A percentile compares a stretch with the other conserved stretches of the same genome.
phyloP scores from a whole-genome alignment of 352 stramenopile genomes.

The Globisporangium splendens region DNA sequence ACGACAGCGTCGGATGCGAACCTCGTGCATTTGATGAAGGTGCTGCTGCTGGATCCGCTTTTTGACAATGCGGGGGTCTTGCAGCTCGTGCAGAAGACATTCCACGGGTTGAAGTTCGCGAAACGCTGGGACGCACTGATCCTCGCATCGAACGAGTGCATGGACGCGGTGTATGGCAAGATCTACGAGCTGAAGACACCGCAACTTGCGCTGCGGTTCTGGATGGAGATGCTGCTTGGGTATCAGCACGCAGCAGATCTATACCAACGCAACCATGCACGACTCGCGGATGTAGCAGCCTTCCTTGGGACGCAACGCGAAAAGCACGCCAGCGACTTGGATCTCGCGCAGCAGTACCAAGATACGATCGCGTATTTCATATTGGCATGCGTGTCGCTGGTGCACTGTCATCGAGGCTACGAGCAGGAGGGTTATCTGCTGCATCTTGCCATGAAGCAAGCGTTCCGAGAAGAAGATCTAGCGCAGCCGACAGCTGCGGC shows the following conservation, averaged over 20 bases:
- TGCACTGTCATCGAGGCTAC: slow-evolving; percentile 67
- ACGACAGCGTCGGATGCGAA: slow-evolving; percentile 30
- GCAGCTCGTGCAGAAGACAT: slow-evolving; percentile 49
- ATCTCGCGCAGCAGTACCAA: background rate
- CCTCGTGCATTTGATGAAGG: slow-evolving; percentile 29
- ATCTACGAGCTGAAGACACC: slow-evolving; percentile 20
- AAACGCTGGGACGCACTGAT: slow-evolving; percentile 71
- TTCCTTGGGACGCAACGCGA: slow-evolving; percentile 33
- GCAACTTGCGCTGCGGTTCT: slow-evolving; percentile 42
- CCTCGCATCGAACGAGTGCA: slow-evolving; percentile 32
- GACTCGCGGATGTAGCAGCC: slow-evolving; percentile 42
- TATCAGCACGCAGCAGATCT: slow-evolving; percentile 75
- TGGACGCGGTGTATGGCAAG: slow-evolving; percentile 38
- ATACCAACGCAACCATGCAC: slow-evolving; percentile 34
- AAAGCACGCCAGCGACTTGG: slow-evolving; percentile 8
- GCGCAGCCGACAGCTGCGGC: slow-evolving; percentile 34
- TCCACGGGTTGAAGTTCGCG: slow-evolving; percentile 63
- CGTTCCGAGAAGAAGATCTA: slow-evolving; percentile 27
- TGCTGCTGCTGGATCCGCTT: slow-evolving; percentile 30
- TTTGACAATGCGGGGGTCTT: slow-evolving; percentile 42
- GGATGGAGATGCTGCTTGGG: slow-evolving; percentile 58
- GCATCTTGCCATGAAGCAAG: slow-evolving; percentile 28
- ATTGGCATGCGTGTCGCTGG: slow-evolving; percentile 40
- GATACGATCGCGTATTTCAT: slow-evolving; percentile 28
- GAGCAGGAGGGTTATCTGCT: slow-evolving; percentile 50